Evolutionary conservation across 345 rosid genomes (phyloP).

Genomic region (Citrus unshiu): DNA sequence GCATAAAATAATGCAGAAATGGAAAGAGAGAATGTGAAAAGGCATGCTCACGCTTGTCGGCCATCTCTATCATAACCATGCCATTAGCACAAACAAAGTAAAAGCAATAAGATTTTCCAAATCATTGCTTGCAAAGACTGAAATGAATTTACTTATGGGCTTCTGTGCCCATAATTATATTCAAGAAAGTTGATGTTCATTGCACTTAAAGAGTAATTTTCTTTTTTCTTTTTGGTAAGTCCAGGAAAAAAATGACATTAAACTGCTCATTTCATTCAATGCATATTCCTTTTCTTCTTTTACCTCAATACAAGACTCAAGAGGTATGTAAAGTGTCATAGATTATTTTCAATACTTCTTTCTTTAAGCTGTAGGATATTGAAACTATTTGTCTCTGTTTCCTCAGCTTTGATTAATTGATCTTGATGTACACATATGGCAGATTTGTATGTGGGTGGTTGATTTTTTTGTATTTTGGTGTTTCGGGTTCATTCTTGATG

Average conservation of each 20-base stretch:
- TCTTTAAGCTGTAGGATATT: constrained; percentile 1
- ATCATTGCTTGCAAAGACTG: constrained; percentile 23
- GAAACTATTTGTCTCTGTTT: background rate
- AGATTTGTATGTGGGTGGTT: constrained; percentile 16
- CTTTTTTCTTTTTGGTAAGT: too few relatives aligned
- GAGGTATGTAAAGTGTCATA: constrained; percentile 27
- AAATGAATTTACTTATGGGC: background rate
- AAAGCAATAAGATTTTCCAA: constrained; percentile 14
- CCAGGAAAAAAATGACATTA: background rate
- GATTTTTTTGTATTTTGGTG: background rate
- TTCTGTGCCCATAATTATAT: constrained; percentile 15
- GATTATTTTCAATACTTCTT: background rate
- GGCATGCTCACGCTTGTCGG: constrained; percentile 53
- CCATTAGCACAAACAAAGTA: constrained; percentile 3
- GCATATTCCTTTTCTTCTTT: constrained; percentile 10
- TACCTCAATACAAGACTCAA: background rate
- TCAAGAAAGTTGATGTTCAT: constrained; percentile 13
- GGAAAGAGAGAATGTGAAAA: constrained; percentile 20
- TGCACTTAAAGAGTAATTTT: background rate
- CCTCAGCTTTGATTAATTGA: background rate
- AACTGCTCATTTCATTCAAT: constrained; percentile 4
- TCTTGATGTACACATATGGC: background rate
- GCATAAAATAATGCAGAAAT: constrained; percentile 18
- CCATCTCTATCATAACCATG: constrained; percentile 32
- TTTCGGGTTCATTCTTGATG: background rate